phyloP scores from a whole-genome alignment of 1,284 basidiomycete species.

The Cutaneotrichosporon curvatum region DNA sequence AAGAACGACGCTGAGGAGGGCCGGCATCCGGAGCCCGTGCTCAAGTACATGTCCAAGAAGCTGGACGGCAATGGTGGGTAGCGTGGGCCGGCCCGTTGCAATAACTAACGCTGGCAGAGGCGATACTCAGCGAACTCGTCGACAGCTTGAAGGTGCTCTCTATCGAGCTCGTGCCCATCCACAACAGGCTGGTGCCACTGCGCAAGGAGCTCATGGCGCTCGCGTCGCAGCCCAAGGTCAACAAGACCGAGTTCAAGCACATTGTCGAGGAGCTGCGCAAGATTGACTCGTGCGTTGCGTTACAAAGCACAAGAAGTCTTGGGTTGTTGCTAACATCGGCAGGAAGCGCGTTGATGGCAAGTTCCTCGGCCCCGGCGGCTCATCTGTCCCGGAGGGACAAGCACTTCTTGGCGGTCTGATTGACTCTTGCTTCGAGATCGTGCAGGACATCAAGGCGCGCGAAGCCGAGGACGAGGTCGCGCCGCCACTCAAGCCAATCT shows the following conservation, averaged over 20 bases:
- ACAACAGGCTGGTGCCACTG: slow-evolving; percentile 79
- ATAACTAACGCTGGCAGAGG: slow-evolving; percentile 54
- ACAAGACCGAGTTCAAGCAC: slow-evolving; percentile 81
- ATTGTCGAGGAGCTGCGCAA: slow-evolving; percentile 87
- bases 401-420: slow-evolving; percentile 68
- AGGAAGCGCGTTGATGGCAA: slow-evolving; percentile 91
- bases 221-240: slow-evolving; percentile 74
- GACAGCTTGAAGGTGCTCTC: slow-evolving; percentile 79
- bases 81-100: not conserved
- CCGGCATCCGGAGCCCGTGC: slow-evolving; percentile 79
- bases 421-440: slow-evolving; percentile 94
- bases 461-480: slow-evolving; percentile 88
- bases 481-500: slow-evolving; percentile 83
- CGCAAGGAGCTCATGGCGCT: slow-evolving; percentile 83
- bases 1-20: slow-evolving; percentile 71
- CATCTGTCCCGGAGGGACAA: slow-evolving; percentile 80
- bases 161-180: slow-evolving; percentile 78
- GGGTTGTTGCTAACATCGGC: too few relatives aligned
- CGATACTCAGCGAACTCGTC: slow-evolving; percentile 65
- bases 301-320: not conserved
- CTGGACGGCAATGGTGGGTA: slow-evolving; percentile 81
- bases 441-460: slow-evolving; percentile 90
- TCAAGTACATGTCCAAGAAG: slow-evolving; percentile 82
- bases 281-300: slow-evolving; percentile 78
- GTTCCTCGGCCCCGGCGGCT: slow-evolving; percentile 85